Evolutionary conservation across 192 early-diverging fungal species (phyloP).

Genomic region (Paraglomus brasilianum): DNA sequence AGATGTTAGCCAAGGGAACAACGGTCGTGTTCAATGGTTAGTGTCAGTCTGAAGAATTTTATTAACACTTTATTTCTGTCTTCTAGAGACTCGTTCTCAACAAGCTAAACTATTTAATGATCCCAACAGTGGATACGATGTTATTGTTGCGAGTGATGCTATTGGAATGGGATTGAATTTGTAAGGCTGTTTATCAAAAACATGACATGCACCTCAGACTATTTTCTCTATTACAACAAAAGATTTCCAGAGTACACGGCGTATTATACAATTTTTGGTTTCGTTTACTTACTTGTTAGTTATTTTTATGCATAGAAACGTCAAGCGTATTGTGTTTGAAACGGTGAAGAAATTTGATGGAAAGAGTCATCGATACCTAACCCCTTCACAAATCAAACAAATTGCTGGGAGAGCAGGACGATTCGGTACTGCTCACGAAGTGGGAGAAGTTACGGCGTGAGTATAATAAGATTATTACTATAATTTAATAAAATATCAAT

Average conservation of each 20-base stretch:
- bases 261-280: constrained; percentile 2
- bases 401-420: constrained; percentile 93
- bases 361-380: constrained; percentile 44
- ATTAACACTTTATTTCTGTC: background rate
- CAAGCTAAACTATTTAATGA: constrained; percentile 94
- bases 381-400: constrained; percentile 83
- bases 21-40: too few relatives aligned
- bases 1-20: background rate
- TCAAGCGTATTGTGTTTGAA: constrained; percentile 86
- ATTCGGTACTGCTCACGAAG: constrained; percentile 65
- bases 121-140: constrained; percentile 67
- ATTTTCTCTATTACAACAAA: background rate
- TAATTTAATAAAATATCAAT: constrained; percentile 28
- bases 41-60: too few relatives aligned
- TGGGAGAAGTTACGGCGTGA: constrained; percentile 74
- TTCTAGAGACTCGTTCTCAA: constrained; percentile 71
- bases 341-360: constrained; percentile 82
- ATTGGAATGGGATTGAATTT: constrained; percentile 98
- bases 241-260: background rate
- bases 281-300: background rate
- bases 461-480: constrained; percentile 29
- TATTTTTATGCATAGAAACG: constrained; percentile 54
- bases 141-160: constrained; percentile 93
- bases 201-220: background rate
- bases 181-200: constrained; percentile 39